Percentiles rank a stretch among this genome's conserved stretches.
Conservation (phyloP, 2,329 filamentous ascomycete species). For the Sporothrix euskadiensis region DNA sequence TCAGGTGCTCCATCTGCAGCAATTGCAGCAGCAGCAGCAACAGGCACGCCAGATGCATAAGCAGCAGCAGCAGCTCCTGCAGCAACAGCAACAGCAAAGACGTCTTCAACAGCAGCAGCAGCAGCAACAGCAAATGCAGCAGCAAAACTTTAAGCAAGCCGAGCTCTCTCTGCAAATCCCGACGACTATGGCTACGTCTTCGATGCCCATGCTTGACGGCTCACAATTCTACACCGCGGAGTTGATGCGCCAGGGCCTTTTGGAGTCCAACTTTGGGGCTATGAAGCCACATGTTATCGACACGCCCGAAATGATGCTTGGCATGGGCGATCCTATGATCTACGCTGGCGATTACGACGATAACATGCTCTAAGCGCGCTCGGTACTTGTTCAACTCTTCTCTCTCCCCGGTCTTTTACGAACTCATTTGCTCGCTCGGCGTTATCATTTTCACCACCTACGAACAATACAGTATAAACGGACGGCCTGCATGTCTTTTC, state of each 20-base stretch:
- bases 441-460: not conserved
- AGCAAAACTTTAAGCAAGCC: slow-evolving; percentile 18
- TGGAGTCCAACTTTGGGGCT: slow-evolving; percentile 55
- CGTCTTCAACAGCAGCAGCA: slow-evolving; percentile 17
- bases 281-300: slow-evolving; percentile 58
- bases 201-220: slow-evolving; percentile 27
- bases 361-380: slow-evolving; percentile 36
- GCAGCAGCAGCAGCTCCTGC: slow-evolving; percentile 17
- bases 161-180: slow-evolving; percentile 15
- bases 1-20: slow-evolving; percentile 18
- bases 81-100: slow-evolving; percentile 5
- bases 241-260: slow-evolving; percentile 52
- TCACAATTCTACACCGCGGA: slow-evolving; percentile 45
- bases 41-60: slow-evolving; percentile 15
- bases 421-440: not conserved
- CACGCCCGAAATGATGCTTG: slow-evolving; percentile 58
- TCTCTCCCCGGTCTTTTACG: not conserved
- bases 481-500: not conserved
- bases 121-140: slow-evolving; percentile 9
- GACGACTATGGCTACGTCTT: not conserved
- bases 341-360: slow-evolving; percentile 55
- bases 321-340: slow-evolving; percentile 60
- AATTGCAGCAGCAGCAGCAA: slow-evolving; percentile 10
- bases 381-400: not conserved
- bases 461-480: slow-evolving; percentile 11